These are phyloP conservation scores for Globisporangium barbulae DNA, from an alignment of 352 stramenopile genomes.

Conservation along the genomic window DNA sequence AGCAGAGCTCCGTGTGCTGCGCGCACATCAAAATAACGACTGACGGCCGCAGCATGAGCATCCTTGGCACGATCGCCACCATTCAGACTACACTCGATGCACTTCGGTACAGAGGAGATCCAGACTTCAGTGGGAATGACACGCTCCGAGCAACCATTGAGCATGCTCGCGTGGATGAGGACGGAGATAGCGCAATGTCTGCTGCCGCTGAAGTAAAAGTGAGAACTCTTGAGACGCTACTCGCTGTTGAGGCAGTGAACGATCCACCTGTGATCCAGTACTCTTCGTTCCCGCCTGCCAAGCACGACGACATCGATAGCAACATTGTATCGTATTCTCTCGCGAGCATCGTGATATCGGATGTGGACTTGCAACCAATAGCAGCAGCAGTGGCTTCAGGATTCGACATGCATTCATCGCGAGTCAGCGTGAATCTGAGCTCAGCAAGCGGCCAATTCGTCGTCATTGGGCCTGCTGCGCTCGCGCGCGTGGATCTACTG, in stretches of 20 bases:
- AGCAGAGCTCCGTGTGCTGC: conserved; percentile 15
- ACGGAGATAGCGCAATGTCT: background rate
- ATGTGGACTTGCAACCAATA: conserved; percentile 1
- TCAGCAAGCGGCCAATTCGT: conserved; percentile 4
- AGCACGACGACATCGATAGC: background rate
- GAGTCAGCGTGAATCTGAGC: conserved; percentile 9
- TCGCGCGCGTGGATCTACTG: background rate
- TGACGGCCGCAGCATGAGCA: background rate
- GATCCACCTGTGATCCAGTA: conserved; percentile 13
- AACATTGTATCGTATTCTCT: background rate
- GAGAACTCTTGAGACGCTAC: background rate
- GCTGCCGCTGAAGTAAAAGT: background rate
- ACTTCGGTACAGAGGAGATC: conserved; percentile 17
- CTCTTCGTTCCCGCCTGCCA: background rate
- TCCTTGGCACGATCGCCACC: conserved; percentile 6
- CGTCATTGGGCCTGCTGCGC: background rate
- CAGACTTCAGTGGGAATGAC: conserved; percentile 20
- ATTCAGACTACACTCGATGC: conserved; percentile 11
- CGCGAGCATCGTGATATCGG: conserved; percentile 4
- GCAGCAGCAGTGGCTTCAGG: background rate
- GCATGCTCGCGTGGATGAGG: background rate
- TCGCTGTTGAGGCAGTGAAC: conserved; percentile 11
- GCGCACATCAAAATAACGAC: conserved; percentile 4
- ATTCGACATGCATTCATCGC: background rate
- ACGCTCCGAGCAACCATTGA: conserved; percentile 7